Conservation (phyloP, 2,329 filamentous ascomycete genomes). For the Lomentospora prolificans region DNA sequence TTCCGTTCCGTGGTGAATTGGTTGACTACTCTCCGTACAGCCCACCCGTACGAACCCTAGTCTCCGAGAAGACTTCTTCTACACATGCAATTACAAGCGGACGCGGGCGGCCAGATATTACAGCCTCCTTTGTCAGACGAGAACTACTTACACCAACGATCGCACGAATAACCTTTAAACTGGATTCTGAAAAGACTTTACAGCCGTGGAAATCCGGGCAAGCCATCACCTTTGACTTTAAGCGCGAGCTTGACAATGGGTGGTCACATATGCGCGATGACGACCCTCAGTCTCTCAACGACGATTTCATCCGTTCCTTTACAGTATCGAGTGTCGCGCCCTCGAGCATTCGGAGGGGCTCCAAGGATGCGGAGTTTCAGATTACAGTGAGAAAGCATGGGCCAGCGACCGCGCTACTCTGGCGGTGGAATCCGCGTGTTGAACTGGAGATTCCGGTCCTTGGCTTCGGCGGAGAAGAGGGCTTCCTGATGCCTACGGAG, state of each 20-base stretch:
- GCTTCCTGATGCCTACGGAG: slow-evolving; percentile 21
- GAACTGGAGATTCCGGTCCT: slow-evolving; percentile 56
- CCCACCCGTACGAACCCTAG: slow-evolving; percentile 57
- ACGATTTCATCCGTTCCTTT: slow-evolving; percentile 77
- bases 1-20: slow-evolving; percentile 55
- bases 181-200: slow-evolving; percentile 17
- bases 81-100: not conserved
- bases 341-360: slow-evolving; percentile 12
- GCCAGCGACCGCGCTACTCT: slow-evolving; percentile 56
- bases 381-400: slow-evolving; percentile 65
- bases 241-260: slow-evolving; percentile 55
- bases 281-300: slow-evolving; percentile 70
- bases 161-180: slow-evolving; percentile 47
- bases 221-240: slow-evolving; percentile 59
- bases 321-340: slow-evolving; percentile 60
- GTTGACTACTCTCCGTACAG: slow-evolving; percentile 68
- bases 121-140: slow-evolving; percentile 48
- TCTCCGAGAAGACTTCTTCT: slow-evolving; percentile 40
- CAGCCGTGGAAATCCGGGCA: slow-evolving; percentile 57
- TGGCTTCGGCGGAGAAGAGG: slow-evolving; percentile 59
- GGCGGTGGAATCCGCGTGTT: slow-evolving; percentile 39
- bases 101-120: slow-evolving; percentile 14
- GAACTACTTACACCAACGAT: slow-evolving; percentile 56
- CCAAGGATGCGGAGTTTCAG: slow-evolving; percentile 43
- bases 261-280: slow-evolving; percentile 79